A percentile compares a stretch with the other conserved stretches of the same genome.
Conservation (phyloP, 2,329 filamentous ascomycete species). For the Ceratocystis albifundus region DNA sequence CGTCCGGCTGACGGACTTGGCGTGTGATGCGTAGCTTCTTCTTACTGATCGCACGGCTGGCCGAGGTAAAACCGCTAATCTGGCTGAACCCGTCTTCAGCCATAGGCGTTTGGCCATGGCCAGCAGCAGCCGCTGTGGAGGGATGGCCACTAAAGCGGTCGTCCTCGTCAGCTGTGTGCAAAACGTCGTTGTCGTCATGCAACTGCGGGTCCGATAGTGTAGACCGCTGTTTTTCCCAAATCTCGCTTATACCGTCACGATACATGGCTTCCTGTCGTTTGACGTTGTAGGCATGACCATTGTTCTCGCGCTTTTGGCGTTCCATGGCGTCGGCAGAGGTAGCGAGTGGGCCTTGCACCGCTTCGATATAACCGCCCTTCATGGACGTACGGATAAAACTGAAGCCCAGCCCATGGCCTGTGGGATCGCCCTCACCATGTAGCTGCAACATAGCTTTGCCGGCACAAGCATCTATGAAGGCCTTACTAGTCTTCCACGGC, state of each 20-base stretch:
- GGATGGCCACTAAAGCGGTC: constrained; percentile 58
- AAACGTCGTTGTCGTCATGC: constrained; percentile 50
- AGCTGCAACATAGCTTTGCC: constrained; percentile 95
- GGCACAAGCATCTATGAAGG: constrained; percentile 84
- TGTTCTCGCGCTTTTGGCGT: constrained; percentile 76
- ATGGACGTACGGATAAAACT: constrained; percentile 97
- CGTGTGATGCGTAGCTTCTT: constrained; percentile 65
- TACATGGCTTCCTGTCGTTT: constrained; percentile 88
- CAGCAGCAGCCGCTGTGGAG: background rate
- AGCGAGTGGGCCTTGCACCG: constrained; percentile 54
- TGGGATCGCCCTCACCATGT: constrained; percentile 89
- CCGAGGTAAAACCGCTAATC: constrained; percentile 55
- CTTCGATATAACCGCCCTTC: constrained; percentile 90
- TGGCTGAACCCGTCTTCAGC: constrained; percentile 71
- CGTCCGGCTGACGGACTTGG: constrained; percentile 37
- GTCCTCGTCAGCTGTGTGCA: constrained; percentile 48
- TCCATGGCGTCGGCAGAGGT: constrained; percentile 74
- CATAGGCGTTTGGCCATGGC: constrained; percentile 43
- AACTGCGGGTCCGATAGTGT: constrained; percentile 64
- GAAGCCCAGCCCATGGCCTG: constrained; percentile 83
- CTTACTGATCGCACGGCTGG: constrained; percentile 50
- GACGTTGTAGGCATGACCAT: constrained; percentile 95
- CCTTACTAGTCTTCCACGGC: constrained; percentile 93
- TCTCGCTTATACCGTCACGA: constrained; percentile 77
- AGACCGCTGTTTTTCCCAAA: constrained; percentile 79